Evolutionary conservation across 1,139 yeast species (phyloP).

Genomic region (Kluyveromyces marxianus): DNA sequence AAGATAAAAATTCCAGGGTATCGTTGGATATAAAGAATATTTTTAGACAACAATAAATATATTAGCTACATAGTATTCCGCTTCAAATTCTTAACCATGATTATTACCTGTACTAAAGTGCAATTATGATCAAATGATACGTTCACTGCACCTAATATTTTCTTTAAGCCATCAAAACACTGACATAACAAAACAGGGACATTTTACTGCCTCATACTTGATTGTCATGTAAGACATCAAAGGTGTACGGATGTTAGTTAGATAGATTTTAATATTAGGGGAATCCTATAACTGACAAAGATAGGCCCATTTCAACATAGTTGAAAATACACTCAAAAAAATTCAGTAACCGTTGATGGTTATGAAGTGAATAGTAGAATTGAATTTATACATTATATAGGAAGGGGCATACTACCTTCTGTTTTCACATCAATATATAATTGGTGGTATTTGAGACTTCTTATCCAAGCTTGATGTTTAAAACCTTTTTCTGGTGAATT

Average conservation of each 20-base stretch:
- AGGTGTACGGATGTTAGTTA: background rate
- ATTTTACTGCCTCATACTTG: background rate
- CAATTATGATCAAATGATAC: background rate
- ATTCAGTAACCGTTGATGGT: no score
- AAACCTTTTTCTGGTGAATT: background rate
- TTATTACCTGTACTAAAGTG: background rate
- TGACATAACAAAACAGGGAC: background rate
- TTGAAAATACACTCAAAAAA: background rate
- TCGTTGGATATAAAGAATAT: background rate
- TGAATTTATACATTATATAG: background rate
- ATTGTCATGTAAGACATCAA: background rate
- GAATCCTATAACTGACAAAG: background rate
- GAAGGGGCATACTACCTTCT: background rate
- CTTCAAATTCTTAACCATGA: background rate
- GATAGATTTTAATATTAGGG: no score
- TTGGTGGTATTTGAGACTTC: background rate
- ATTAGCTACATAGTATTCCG: background rate
- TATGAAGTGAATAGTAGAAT: no score
- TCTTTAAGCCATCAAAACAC: background rate
- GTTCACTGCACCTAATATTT: background rate
- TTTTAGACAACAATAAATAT: background rate
- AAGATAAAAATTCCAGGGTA: slow-evolving; percentile 11
- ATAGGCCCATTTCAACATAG: background rate
- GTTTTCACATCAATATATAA: background rate
- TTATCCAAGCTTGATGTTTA: background rate